phyloP scores from a whole-genome alignment of 2,329 filamentous ascomycete species.

The Balansia obtecta region DNA sequence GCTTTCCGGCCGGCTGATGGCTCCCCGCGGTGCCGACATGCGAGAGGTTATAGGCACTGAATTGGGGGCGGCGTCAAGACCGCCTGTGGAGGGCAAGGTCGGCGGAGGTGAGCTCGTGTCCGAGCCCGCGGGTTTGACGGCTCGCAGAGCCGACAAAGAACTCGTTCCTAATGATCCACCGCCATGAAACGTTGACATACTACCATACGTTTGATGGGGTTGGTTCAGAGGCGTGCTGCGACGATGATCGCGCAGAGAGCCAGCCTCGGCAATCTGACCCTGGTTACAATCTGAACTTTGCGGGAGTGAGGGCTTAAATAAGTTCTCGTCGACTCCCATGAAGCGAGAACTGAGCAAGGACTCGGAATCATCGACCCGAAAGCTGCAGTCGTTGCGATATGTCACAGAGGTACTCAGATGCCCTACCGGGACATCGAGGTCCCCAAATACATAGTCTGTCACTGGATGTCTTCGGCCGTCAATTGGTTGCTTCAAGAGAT shows the following conservation, averaged over 20 bases:
- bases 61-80: conserved; percentile 30
- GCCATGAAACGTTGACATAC: conserved; percentile 81
- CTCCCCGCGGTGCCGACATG: conserved; percentile 16
- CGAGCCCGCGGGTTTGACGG: conserved; percentile 49
- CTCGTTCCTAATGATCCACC: conserved; percentile 67
- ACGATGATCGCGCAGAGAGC: conserved; percentile 62
- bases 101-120: conserved; percentile 47
- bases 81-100: conserved; percentile 35
- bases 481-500: conserved; percentile 44
- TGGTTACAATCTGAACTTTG: conserved; percentile 32
- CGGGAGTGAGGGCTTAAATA: conserved; percentile 68
- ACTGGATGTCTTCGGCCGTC: conserved; percentile 32
- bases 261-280: conserved; percentile 40
- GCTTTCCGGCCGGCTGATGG: conserved; percentile 35
- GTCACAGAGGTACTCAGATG: conserved; percentile 69
- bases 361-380: conserved; percentile 84
- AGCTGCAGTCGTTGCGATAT: conserved; percentile 81
- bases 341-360: conserved; percentile 84
- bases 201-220: conserved; percentile 73
- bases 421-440: conserved; percentile 77
- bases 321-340: conserved; percentile 79
- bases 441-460: conserved; percentile 68
- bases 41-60: conserved; percentile 39
- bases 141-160: conserved; percentile 70
- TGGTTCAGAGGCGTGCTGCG: conserved; percentile 38